Evolutionary conservation across 768 basidiomycete genomes (phyloP).

Genomic region (Mycena rebaudengoi): DNA sequence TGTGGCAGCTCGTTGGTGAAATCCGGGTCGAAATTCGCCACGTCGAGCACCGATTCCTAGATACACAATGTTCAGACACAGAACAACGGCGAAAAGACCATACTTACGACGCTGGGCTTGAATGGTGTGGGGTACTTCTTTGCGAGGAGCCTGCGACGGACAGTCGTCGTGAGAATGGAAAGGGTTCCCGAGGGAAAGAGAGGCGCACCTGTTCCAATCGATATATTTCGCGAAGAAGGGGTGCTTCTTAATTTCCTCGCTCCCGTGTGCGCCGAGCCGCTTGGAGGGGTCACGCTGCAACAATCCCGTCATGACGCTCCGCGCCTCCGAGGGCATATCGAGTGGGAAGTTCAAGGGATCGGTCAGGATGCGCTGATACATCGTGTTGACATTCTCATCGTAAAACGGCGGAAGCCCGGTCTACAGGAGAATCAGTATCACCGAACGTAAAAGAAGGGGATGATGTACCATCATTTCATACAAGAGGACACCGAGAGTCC

Average conservation of each 20-base stretch:
- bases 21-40: slow-evolving; percentile 96
- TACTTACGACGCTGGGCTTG: slow-evolving; percentile 92
- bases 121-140: slow-evolving; percentile 98
- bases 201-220: slow-evolving; percentile 81
- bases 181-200: not conserved
- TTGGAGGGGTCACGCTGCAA: slow-evolving; percentile 88
- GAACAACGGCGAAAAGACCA: not conserved
- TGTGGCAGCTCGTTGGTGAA: slow-evolving; percentile 96
- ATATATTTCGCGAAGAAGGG: slow-evolving; percentile 95
- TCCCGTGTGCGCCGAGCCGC: slow-evolving; percentile 91
- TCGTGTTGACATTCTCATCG: slow-evolving; percentile 97
- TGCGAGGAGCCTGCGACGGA: slow-evolving; percentile 65
- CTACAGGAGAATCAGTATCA: slow-evolving; percentile 45
- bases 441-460: not conserved
- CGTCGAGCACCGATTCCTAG: slow-evolving; percentile 91
- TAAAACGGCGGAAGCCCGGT: slow-evolving; percentile 98
- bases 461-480: slow-evolving; percentile 92
- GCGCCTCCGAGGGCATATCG: slow-evolving; percentile 89
- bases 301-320: slow-evolving; percentile 87
- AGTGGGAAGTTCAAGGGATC: slow-evolving; percentile 93
- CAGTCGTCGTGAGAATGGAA: not conserved
- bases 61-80: slow-evolving; percentile 1
- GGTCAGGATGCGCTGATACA: slow-evolving; percentile 94
- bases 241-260: slow-evolving; percentile 95
- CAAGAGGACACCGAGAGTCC: slow-evolving; percentile 95